Evolutionary conservation across 108 stramenopile genomes (phyloP).

Genomic region (Ochromonas danica): DNA sequence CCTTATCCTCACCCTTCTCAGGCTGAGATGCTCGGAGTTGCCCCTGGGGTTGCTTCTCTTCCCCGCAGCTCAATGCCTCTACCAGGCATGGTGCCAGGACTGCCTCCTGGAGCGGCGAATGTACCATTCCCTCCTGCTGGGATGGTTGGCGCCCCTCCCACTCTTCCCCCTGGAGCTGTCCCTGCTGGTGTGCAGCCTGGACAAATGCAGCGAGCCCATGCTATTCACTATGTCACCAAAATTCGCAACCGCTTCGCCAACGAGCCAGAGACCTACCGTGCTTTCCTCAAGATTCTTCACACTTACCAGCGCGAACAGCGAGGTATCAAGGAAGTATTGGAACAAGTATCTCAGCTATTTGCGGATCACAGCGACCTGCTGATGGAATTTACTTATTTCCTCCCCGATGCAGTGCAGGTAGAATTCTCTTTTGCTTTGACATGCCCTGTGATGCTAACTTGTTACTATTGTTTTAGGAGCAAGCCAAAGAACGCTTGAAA

Average conservation of each 20-base stretch:
- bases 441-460: too few species aligned
- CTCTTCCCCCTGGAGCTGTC: conserved; percentile 18
- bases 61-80: too few species aligned
- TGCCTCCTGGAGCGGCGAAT: not conserved
- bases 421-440: too few species aligned
- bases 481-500: conserved; percentile 24
- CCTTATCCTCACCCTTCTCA: too few species aligned
- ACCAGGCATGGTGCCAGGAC: not conserved
- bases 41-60: not conserved
- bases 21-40: not conserved
- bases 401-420: conserved; percentile 97
- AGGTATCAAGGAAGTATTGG: conserved; percentile 90
- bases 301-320: conserved; percentile 97
- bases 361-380: conserved; percentile 95
- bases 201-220: conserved; percentile 66
- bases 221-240: conserved; percentile 92
- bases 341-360: conserved; percentile 90
- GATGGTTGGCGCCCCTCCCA: conserved; percentile 37
- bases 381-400: conserved; percentile 96
- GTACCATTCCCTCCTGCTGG: conserved; percentile 43
- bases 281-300: conserved; percentile 97
- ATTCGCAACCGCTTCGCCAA: conserved; percentile 78
- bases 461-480: too few species aligned
- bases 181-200: conserved; percentile 33
- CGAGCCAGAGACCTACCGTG: conserved; percentile 88